A percentile compares a stretch with the other conserved stretches of the same genome.
Conservation (phyloP, 768 basidiomycete genomes). For the Leucocoprinus sp. region DNA sequence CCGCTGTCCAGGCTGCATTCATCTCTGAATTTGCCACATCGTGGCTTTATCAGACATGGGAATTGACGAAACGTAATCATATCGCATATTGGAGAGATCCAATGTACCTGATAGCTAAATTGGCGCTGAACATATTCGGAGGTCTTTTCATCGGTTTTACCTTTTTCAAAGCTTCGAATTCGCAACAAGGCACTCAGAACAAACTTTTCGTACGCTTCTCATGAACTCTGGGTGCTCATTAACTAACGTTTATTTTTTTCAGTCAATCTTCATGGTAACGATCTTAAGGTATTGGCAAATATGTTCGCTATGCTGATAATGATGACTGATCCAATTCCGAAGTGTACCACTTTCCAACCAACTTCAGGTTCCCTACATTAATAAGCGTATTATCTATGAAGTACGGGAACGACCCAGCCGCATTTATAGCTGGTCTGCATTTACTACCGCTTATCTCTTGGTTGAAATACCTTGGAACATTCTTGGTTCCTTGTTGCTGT, state of each 20-base stretch:
- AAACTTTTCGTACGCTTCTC: slow-evolving; percentile 48
- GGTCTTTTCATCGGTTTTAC: slow-evolving; percentile 58
- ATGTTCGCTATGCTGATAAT: neutral
- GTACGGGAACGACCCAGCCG: slow-evolving; percentile 59
- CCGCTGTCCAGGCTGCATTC: slow-evolving; percentile 27
- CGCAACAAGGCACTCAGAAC: slow-evolving; percentile 53
- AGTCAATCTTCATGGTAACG: slow-evolving; percentile 51
- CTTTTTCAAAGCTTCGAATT: slow-evolving; percentile 48
- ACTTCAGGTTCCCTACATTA: slow-evolving; percentile 53
- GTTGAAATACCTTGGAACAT: slow-evolving; percentile 59
- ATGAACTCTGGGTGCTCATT: slow-evolving; percentile 12
- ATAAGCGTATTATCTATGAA: slow-evolving; percentile 53
- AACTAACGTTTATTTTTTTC: neutral
- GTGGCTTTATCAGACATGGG: slow-evolving; percentile 40
- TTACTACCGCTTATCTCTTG: slow-evolving; percentile 46
- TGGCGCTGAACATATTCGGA: slow-evolving; percentile 42
- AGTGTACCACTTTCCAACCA: slow-evolving; percentile 53
- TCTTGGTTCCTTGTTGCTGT: slow-evolving; percentile 47
- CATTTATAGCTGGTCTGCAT: slow-evolving; percentile 59
- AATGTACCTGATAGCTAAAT: slow-evolving; percentile 52
- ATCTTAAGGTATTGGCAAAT: slow-evolving; percentile 30
- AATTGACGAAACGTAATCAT: slow-evolving; percentile 37
- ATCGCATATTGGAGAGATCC: slow-evolving; percentile 48
- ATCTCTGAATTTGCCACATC: slow-evolving; percentile 43
- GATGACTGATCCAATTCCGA: neutral